Conservation (phyloP, 768 basidiomycete genomes). For the Cyathus striatus region DNA sequence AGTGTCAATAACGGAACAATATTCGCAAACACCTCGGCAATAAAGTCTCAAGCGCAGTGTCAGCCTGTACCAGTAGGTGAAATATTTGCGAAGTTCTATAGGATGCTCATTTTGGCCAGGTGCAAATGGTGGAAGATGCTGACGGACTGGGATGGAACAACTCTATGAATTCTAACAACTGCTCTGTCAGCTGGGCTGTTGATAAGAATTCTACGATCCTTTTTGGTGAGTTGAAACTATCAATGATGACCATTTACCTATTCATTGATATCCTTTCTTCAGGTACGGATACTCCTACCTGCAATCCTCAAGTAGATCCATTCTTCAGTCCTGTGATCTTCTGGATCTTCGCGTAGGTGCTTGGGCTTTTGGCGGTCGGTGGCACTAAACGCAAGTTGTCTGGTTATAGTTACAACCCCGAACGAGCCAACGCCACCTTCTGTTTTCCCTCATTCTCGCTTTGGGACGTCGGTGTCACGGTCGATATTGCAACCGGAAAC, state of each 20-base stretch:
- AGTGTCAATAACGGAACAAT: conserved; percentile 41
- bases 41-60: conserved; percentile 42
- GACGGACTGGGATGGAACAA: conserved; percentile 38
- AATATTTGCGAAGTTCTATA: not conserved
- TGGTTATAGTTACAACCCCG: conserved; percentile 10
- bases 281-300: conserved; percentile 25
- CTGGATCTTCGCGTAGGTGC: conserved; percentile 45
- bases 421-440: conserved; percentile 37
- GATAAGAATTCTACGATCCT: conserved; percentile 29
- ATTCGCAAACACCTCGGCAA: conserved; percentile 40
- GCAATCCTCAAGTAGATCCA: conserved; percentile 16
- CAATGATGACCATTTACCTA: not conserved
- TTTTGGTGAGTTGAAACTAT: conserved; percentile 34
- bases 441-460: conserved; percentile 41
- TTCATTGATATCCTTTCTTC: not conserved
- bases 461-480: conserved; percentile 36
- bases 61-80: conserved; percentile 26
- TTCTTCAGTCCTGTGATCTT: conserved; percentile 47
- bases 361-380: too few relatives aligned
- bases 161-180: conserved; percentile 30
- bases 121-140: conserved; percentile 25
- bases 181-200: conserved; percentile 34
- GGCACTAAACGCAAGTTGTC: too few relatives aligned
- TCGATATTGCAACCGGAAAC: conserved; percentile 40
- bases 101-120: conserved; percentile 16